Conservation (phyloP, 140 eudicot species). For the Artemisia princeps region DNA sequence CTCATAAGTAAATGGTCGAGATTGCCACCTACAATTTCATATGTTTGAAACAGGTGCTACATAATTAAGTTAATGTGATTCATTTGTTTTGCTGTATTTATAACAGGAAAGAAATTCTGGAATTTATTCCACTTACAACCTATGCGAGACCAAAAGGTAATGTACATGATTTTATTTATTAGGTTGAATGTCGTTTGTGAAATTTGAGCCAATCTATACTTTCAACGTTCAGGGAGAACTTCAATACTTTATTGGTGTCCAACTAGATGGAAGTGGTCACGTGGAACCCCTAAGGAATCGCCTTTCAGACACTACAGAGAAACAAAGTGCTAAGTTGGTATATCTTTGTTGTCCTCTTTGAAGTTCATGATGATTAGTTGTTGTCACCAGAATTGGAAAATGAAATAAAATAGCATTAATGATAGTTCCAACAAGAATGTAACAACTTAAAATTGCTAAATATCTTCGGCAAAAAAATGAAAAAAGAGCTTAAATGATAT, state of each 20-base stretch:
- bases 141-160: constrained; percentile 97
- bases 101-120: constrained; percentile 95
- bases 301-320: constrained; percentile 78
- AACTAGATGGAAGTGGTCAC: constrained; percentile 95
- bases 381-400: no score
- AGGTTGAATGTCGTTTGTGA: background rate
- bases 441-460: no score
- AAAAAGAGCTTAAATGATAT: no score
- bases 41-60: background rate
- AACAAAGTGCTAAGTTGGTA: constrained; percentile 90
- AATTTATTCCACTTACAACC: constrained; percentile 98
- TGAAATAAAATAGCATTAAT: no score
- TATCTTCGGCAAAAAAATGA: no score
- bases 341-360: constrained; percentile 3
- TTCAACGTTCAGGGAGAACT: constrained; percentile 74
- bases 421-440: no score
- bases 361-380: background rate
- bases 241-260: constrained; percentile 97
- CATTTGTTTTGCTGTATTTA: constrained; percentile 9
- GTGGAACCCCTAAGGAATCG: constrained; percentile 88
- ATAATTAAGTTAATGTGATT: constrained; percentile 11
- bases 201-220: constrained; percentile 16
- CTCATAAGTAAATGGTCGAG: background rate
- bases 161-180: constrained; percentile 9
- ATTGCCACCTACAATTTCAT: background rate